These are phyloP conservation scores for Corymbia citriodora DNA, from an alignment of 441 rosid genomes.

Conservation along the genomic window DNA sequence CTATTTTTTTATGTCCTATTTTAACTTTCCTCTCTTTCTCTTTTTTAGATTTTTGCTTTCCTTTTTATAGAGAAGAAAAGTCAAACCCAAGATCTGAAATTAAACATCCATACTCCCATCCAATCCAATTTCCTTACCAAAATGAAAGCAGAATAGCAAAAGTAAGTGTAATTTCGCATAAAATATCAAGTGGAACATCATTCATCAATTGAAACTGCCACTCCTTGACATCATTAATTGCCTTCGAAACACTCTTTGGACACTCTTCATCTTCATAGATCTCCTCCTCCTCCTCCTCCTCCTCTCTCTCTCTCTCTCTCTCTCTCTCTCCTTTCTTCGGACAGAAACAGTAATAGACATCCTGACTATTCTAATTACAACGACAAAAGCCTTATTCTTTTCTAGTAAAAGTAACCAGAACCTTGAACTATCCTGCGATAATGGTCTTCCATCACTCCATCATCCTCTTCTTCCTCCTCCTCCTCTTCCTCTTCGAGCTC, in stretches of 20 bases:
- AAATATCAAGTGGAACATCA: not conserved
- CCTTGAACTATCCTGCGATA: constrained; percentile 14
- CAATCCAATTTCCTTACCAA: not conserved
- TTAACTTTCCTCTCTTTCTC: too few relatives aligned
- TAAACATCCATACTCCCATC: not conserved
- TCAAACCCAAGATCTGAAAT: too few relatives aligned
- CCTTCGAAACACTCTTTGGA: not conserved
- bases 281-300: not conserved
- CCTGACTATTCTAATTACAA: not conserved
- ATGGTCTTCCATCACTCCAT: constrained; percentile 22
- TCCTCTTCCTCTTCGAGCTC: not conserved
- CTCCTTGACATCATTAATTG: not conserved
- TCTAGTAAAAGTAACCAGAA: constrained; percentile 7
- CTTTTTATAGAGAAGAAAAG: not conserved
- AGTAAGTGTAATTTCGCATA: not conserved
- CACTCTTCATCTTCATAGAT: not conserved
- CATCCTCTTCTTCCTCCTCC: constrained; percentile 18
- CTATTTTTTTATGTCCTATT: too few relatives aligned
- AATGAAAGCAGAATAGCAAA: not conserved
- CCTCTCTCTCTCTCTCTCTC: not conserved
- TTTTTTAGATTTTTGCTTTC: too few relatives aligned
- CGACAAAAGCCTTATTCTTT: not conserved
- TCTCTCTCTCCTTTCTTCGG: not conserved
- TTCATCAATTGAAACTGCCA: not conserved
- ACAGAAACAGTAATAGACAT: not conserved